phyloP scores from a whole-genome alignment of 257 asterid species.

The Cynanchum wilfordii region DNA sequence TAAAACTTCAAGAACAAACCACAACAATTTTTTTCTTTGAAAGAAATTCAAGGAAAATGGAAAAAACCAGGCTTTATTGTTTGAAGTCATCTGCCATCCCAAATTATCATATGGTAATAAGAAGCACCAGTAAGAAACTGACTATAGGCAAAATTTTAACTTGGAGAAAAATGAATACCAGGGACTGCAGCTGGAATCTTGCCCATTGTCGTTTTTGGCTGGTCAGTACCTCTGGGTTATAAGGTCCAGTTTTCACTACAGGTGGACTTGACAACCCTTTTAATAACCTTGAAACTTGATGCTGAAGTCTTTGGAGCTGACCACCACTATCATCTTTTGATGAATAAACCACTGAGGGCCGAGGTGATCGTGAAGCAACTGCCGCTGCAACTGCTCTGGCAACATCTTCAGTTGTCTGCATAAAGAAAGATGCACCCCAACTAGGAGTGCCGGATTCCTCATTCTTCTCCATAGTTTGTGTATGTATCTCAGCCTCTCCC shows the following conservation, averaged over 20 bases:
- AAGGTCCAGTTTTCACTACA: constrained; percentile 60
- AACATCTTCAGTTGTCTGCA: constrained; percentile 92
- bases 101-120: not conserved
- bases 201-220: constrained; percentile 99
- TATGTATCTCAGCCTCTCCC: constrained; percentile 21
- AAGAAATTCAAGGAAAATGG: not conserved
- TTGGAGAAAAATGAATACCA: constrained; percentile 49
- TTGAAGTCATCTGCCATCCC: not conserved
- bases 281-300: constrained; percentile 73
- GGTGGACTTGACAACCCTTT: constrained; percentile 88
- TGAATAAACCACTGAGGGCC: constrained; percentile 89
- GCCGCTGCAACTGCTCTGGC: constrained; percentile 96
- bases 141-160: not conserved
- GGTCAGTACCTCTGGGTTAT: constrained; percentile 93
- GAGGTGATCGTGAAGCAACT: constrained; percentile 73
- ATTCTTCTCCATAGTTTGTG: constrained; percentile 59
- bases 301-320: constrained; percentile 70
- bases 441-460: constrained; percentile 79
- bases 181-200: constrained; percentile 79
- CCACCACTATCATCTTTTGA: constrained; percentile 81
- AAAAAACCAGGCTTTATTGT: not conserved
- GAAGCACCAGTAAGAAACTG: not conserved
- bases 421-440: constrained; percentile 80
- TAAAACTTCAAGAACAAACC: constrained; percentile 2
- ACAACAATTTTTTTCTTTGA: not conserved